phyloP scores from a whole-genome alignment of 202 grass and related monocot genomes.

The Hordeum pubiflorum region DNA sequence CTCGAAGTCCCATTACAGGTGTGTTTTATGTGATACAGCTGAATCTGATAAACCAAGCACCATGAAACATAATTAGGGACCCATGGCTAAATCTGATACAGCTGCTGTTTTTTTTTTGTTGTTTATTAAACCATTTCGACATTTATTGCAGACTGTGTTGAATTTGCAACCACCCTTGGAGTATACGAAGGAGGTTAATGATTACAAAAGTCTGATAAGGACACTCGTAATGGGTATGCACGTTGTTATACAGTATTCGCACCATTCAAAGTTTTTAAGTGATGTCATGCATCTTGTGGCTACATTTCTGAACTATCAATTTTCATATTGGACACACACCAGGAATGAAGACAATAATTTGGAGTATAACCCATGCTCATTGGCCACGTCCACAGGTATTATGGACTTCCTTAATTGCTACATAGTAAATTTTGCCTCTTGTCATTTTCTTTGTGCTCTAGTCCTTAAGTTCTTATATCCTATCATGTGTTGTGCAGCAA shows the following conservation, averaged over 20 bases:
- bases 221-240: conserved; percentile 90
- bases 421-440: conserved; percentile 14
- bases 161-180: conserved; percentile 98
- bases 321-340: conserved; percentile 33
- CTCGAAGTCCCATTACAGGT: conserved; percentile 99
- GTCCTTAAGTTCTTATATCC: conserved; percentile 12
- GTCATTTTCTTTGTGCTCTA: conserved; percentile 5
- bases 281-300: not conserved
- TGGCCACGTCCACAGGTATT: conserved; percentile 78
- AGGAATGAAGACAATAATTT: conserved; percentile 99
- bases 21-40: not conserved
- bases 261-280: conserved; percentile 7
- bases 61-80: not conserved
- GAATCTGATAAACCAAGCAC: not conserved
- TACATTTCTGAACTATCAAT: not conserved
- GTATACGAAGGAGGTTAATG: conserved; percentile 82
- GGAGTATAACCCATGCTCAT: conserved; percentile 97
- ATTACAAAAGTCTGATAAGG: conserved; percentile 98
- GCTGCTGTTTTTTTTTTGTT: conserved; percentile 1
- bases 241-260: conserved; percentile 17
- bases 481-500: conserved; percentile 48
- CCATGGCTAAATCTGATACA: not conserved
- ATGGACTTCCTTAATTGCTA: conserved; percentile 2
- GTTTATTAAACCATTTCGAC: not conserved
- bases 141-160: conserved; percentile 65